Evolutionary conservation across 805 yeast species (phyloP).

Genomic region (Yarrowia alimentaria): DNA sequence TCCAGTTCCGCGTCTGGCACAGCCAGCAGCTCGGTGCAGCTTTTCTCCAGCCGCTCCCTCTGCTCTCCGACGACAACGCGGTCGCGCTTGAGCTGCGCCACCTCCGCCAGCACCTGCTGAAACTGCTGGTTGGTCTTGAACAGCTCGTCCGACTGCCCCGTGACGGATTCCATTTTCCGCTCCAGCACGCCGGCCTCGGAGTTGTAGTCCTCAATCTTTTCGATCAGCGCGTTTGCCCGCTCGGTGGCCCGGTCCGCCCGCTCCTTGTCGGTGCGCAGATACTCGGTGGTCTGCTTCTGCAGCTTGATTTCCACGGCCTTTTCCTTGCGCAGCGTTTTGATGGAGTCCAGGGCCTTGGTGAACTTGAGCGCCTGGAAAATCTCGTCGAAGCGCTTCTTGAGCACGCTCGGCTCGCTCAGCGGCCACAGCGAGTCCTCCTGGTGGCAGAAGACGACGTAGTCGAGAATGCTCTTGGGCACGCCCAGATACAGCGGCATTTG

Average conservation of each 20-base stretch:
- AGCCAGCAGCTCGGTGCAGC: constrained; percentile 48
- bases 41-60: constrained; percentile 47
- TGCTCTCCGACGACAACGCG: constrained; percentile 50
- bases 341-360: constrained; percentile 80
- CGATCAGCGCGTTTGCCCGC: constrained; percentile 47
- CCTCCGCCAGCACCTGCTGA: constrained; percentile 63
- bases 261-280: constrained; percentile 67
- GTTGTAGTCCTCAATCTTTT: constrained; percentile 47
- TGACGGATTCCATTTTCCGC: constrained; percentile 50
- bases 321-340: constrained; percentile 75
- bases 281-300: constrained; percentile 74
- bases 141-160: constrained; percentile 58
- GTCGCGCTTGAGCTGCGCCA: constrained; percentile 56
- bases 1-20: constrained; percentile 47
- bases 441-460: constrained; percentile 93
- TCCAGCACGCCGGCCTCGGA: constrained; percentile 52
- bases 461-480: constrained; percentile 80
- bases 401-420: constrained; percentile 78
- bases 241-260: constrained; percentile 61
- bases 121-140: constrained; percentile 79
- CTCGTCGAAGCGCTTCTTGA: constrained; percentile 93
- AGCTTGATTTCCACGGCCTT: constrained; percentile 71
- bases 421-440: constrained; percentile 99
- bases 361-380: constrained; percentile 93
- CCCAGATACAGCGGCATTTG: constrained; percentile 81